Percentiles rank a stretch among this genome's conserved stretches.
Evolutionary conservation across 1,139 yeast species (phyloP).

Genomic region (Blastobotrys elegans): DNA sequence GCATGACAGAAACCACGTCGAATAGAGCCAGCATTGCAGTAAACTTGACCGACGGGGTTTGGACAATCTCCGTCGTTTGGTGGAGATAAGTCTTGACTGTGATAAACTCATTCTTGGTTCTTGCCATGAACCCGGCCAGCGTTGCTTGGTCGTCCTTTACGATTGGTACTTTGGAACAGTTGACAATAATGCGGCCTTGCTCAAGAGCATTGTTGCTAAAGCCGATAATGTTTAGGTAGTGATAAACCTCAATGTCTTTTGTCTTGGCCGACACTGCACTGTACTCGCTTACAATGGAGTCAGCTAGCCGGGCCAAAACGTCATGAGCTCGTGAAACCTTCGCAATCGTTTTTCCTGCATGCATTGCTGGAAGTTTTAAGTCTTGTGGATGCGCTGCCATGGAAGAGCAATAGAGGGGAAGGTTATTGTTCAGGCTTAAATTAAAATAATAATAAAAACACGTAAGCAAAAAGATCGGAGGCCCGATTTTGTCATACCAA

Average conservation of each 20-base stretch:
- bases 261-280: background rate
- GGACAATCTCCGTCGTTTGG: background rate
- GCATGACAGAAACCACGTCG: background rate
- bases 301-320: background rate
- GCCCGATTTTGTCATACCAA: too few species aligned
- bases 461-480: too few species aligned
- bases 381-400: too few species aligned
- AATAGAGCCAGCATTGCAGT: background rate
- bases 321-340: background rate
- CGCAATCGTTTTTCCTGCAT: background rate
- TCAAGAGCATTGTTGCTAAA: background rate
- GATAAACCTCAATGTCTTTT: background rate
- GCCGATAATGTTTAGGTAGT: background rate
- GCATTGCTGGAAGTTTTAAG: too few species aligned
- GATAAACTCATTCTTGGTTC: background rate
- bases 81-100: background rate
- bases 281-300: background rate
- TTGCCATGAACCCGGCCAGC: background rate
- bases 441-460: too few species aligned
- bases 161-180: background rate
- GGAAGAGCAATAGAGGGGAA: too few species aligned
- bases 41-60: background rate
- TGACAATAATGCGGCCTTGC: background rate
- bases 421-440: too few species aligned
- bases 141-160: background rate